phyloP scores from a whole-genome alignment of 2,329 filamentous ascomycete genomes.

The Aureobasidium subglaciale region DNA sequence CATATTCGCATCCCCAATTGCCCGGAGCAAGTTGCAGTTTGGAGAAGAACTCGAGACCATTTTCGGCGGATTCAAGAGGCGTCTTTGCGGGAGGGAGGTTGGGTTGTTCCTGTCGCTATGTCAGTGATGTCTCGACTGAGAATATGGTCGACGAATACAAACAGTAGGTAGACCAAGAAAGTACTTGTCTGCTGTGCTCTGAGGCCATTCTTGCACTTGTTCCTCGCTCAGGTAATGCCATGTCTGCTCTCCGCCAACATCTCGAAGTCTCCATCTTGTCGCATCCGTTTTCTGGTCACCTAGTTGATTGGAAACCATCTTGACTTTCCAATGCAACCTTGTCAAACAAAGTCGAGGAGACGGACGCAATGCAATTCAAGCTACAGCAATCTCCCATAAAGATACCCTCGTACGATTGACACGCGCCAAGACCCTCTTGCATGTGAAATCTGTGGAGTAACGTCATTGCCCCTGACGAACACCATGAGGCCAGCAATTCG shows the following conservation, averaged over 20 bases:
- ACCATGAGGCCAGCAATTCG: not conserved
- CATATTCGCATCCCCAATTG: constrained; percentile 97
- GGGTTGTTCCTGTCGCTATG: constrained; percentile 61
- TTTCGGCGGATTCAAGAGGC: constrained; percentile 69
- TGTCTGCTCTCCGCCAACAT: constrained; percentile 78
- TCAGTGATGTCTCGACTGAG: not conserved
- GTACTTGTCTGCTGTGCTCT: constrained; percentile 83
- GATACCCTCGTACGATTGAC: constrained; percentile 8
- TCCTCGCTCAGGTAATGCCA: constrained; percentile 87
- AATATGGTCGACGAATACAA: constrained; percentile 22
- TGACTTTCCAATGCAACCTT: not conserved
- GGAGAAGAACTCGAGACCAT: constrained; percentile 83
- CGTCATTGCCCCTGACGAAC: not conserved
- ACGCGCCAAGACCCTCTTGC: constrained; percentile 3
- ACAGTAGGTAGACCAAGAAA: constrained; percentile 75
- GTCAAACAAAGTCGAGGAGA: not conserved
- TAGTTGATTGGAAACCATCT: not conserved
- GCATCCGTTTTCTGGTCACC: constrained; percentile 56
- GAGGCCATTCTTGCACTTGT: constrained; percentile 70
- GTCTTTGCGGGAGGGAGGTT: constrained; percentile 62
- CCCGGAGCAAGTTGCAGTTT: constrained; percentile 81
- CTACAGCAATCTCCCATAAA: not conserved
- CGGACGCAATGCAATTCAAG: not conserved
- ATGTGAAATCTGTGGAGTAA: constrained; percentile 12
- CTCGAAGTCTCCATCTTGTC: constrained; percentile 73